These are phyloP conservation scores for Tolypocladium cylindrosporum DNA, from an alignment of 2,329 filamentous ascomycete species.

Conservation along the genomic window DNA sequence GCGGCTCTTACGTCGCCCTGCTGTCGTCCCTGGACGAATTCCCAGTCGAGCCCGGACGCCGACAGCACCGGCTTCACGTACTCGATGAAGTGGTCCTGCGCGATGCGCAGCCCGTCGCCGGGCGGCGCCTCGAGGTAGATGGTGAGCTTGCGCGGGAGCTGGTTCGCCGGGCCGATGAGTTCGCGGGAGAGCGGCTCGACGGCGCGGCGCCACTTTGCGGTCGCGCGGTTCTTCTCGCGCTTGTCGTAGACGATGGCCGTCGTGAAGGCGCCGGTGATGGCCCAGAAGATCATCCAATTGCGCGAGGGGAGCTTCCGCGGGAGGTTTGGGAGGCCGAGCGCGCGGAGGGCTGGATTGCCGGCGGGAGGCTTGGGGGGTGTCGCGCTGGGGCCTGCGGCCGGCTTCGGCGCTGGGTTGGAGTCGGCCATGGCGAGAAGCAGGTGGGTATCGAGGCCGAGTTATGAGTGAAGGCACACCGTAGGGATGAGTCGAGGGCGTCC, in stretches of 20 bases:
- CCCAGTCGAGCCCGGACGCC: conserved; percentile 86
- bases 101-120: conserved; percentile 69
- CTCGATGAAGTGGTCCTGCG: conserved; percentile 92
- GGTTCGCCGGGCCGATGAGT: conserved; percentile 54
- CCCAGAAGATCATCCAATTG: conserved; percentile 95
- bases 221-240: conserved; percentile 75
- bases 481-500: background rate
- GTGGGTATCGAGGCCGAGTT: background rate
- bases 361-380: conserved; percentile 25
- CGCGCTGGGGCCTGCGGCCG: conserved; percentile 7
- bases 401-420: conserved; percentile 1
- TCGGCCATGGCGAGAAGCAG: conserved; percentile 5
- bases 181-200: conserved; percentile 80
- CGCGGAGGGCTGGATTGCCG: conserved; percentile 62
- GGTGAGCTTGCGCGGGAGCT: conserved; percentile 74
- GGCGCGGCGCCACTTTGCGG: conserved; percentile 75
- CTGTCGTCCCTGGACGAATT: conserved; percentile 83
- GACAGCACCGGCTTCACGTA: conserved; percentile 92
- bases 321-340: conserved; percentile 78
- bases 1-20: conserved; percentile 89
- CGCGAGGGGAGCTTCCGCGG: conserved; percentile 80
- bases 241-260: conserved; percentile 84
- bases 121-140: conserved; percentile 81
- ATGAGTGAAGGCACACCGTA: background rate
- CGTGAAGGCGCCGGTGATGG: conserved; percentile 66